These are phyloP conservation scores for Scopulariopsis brevicaulis DNA, from an alignment of 2,329 filamentous ascomycete genomes.

Conservation along the genomic window DNA sequence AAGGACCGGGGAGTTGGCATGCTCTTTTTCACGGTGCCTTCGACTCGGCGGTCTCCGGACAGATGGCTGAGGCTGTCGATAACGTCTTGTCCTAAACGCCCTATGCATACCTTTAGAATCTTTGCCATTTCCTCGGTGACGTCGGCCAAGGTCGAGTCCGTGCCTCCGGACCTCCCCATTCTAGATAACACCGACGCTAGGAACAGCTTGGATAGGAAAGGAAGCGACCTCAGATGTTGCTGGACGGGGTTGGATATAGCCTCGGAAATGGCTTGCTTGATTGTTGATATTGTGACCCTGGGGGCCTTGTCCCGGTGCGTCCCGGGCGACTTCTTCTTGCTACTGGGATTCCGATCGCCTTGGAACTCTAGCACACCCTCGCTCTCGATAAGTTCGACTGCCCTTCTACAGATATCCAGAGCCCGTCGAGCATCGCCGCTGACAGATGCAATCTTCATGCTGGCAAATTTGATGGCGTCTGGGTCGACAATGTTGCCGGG, in stretches of 20 bases:
- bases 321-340: slow-evolving; percentile 16
- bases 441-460: slow-evolving; percentile 91
- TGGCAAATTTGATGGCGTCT: slow-evolving; percentile 92
- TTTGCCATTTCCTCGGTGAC: slow-evolving; percentile 60
- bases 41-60: background rate
- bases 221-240: slow-evolving; percentile 73
- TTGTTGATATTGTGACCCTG: slow-evolving; percentile 81
- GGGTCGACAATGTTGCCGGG: slow-evolving; percentile 82
- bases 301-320: slow-evolving; percentile 10
- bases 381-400: slow-evolving; percentile 83
- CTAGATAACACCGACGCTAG: slow-evolving; percentile 72
- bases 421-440: slow-evolving; percentile 88
- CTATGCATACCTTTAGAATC: slow-evolving; percentile 6
- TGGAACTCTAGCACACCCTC: background rate
- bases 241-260: slow-evolving; percentile 88
- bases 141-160: slow-evolving; percentile 80
- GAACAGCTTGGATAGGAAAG: slow-evolving; percentile 73
- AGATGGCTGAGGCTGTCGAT: slow-evolving; percentile 4
- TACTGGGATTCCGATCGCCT: background rate
- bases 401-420: slow-evolving; percentile 87
- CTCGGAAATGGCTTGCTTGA: slow-evolving; percentile 91
- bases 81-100: slow-evolving; percentile 6
- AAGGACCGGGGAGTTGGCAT: background rate
- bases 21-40: background rate
- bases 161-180: slow-evolving; percentile 70